phyloP scores from a whole-genome alignment of 202 grass and related monocot genomes.

The Bolboschoenoplectus hybrid region DNA sequence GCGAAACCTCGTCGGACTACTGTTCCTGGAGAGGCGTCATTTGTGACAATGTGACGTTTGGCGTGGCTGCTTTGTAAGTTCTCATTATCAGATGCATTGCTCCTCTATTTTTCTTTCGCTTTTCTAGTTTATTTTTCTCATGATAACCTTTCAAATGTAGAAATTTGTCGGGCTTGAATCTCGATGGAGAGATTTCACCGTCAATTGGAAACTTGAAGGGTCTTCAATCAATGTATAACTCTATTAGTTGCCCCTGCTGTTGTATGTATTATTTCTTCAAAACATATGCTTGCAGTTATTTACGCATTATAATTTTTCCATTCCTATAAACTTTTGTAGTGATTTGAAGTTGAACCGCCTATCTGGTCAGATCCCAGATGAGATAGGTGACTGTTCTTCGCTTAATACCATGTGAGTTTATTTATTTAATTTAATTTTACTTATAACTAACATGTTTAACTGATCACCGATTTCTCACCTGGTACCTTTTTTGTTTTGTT shows the following conservation, averaged over 20 bases:
- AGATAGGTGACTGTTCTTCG: conserved; percentile 85
- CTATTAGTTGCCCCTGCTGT: background rate
- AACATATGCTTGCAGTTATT: conserved; percentile 15
- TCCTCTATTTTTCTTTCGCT: background rate
- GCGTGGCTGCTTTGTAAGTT: conserved; percentile 85
- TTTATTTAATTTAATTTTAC: background rate
- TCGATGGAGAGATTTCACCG: conserved; percentile 89
- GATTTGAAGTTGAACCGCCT: conserved; percentile 82
- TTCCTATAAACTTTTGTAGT: conserved; percentile 36
- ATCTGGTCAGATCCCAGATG: conserved; percentile 90
- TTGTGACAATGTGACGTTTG: conserved; percentile 96
- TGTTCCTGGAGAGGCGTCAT: conserved; percentile 93
- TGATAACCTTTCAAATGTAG: conserved; percentile 49
- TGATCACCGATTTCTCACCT: background rate
- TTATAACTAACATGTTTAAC: background rate
- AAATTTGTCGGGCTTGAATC: conserved; percentile 86
- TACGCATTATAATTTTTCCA: conserved; percentile 6
- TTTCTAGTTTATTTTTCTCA: conserved; percentile 21
- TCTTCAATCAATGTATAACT: conserved; percentile 69
- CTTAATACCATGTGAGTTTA: conserved; percentile 67
- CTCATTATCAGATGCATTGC: conserved; percentile 3
- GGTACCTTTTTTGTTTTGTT: background rate
- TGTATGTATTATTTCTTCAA: background rate
- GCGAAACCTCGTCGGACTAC: conserved; percentile 49
- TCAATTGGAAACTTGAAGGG: conserved; percentile 76